Percentiles rank a stretch among this genome's conserved stretches.
These are phyloP conservation scores for Passiflora organensis DNA, from an alignment of 345 rosid genomes.

Conservation along the genomic window DNA sequence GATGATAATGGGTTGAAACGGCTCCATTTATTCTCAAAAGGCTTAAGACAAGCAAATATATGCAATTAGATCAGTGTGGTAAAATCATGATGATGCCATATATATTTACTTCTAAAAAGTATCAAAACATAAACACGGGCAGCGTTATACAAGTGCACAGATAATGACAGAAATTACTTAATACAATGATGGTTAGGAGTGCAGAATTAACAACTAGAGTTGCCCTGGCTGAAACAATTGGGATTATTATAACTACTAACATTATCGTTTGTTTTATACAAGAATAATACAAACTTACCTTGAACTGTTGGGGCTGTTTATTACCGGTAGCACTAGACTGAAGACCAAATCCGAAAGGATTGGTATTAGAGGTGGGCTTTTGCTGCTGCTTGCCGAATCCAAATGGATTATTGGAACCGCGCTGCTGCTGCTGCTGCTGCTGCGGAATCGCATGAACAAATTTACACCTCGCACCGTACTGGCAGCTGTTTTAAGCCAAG, in stretches of 20 bases:
- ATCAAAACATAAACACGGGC: no score
- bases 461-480: constrained; percentile 67
- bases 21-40: constrained; percentile 73
- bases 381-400: constrained; percentile 41
- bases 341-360: constrained; percentile 41
- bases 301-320: constrained; percentile 45
- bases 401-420: no score
- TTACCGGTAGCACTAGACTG: constrained; percentile 28
- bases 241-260: no score
- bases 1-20: constrained; percentile 37
- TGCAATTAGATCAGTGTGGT: no score
- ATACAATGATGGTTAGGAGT: no score
- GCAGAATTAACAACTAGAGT: no score
- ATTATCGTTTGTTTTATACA: no score
- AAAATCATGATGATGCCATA: no score
- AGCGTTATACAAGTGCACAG: no score
- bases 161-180: no score
- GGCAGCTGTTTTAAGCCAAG: constrained; percentile 47
- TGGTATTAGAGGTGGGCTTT: constrained; percentile 27
- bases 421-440: constrained; percentile 31
- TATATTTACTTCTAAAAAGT: no score
- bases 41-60: constrained; percentile 32
- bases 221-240: no score
- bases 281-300: constrained; percentile 33
- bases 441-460: constrained; percentile 56